Evolutionary conservation across 345 rosid genomes (phyloP).

Genomic region (Sisymbrium altissimum): DNA sequence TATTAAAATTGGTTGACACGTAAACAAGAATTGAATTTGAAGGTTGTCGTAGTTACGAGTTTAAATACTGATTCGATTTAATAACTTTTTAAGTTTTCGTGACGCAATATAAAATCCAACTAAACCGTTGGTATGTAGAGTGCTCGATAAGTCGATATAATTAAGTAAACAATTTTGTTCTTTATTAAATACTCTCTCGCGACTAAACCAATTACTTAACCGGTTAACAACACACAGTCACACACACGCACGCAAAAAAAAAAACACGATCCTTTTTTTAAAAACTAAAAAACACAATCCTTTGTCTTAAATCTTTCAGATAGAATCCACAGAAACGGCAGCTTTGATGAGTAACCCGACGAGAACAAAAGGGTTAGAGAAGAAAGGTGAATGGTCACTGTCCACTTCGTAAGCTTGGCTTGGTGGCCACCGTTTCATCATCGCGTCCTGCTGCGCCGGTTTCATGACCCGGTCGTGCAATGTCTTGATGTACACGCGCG

Average conservation of each 20-base stretch:
- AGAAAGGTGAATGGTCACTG: slow-evolving; percentile 81
- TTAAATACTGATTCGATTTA: neutral
- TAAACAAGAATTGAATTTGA: neutral
- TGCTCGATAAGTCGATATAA: neutral
- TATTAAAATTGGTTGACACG: neutral
- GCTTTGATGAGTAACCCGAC: slow-evolving; percentile 68
- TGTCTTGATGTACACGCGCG: slow-evolving; percentile 67
- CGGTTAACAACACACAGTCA: neutral
- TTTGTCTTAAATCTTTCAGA: neutral
- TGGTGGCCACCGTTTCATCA: slow-evolving; percentile 79
- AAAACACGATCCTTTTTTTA: neutral
- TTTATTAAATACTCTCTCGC: neutral
- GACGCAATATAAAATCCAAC: neutral
- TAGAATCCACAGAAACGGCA: slow-evolving; percentile 38
- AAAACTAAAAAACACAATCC: neutral
- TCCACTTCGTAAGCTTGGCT: slow-evolving; percentile 51
- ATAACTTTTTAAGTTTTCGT: neutral
- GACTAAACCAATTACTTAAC: neutral
- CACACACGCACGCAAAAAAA: neutral
- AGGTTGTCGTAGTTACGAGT: neutral
- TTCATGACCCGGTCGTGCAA: slow-evolving; percentile 55
- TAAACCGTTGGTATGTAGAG: neutral
- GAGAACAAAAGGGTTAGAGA: slow-evolving; percentile 67
- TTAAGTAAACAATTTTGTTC: neutral
- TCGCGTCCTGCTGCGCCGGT: slow-evolving; percentile 73